These are phyloP conservation scores for Rhodotorula sphaerocarpa DNA, from an alignment of 768 basidiomycete species.

Conservation along the genomic window DNA sequence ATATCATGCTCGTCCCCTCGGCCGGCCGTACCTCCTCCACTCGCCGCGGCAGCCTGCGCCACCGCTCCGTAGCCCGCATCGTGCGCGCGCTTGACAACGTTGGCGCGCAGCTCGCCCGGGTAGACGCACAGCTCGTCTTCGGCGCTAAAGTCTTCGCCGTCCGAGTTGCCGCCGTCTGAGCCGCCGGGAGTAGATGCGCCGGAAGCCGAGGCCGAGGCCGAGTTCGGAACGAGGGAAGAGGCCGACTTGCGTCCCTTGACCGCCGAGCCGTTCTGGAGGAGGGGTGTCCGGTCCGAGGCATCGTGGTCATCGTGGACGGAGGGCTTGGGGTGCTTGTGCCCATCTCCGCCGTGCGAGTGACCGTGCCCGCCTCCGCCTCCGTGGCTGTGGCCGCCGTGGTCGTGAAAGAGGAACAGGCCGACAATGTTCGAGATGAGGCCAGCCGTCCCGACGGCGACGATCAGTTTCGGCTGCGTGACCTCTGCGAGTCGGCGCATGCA, in stretches of 20 bases:
- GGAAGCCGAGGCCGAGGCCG: conserved; percentile 13
- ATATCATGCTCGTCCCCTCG: background rate
- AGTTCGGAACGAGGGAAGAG: background rate
- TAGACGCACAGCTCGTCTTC: conserved; percentile 58
- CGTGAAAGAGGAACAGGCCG: conserved; percentile 90
- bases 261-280: conserved; percentile 1
- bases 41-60: no score
- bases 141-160: conserved; percentile 23
- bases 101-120: conserved; percentile 49
- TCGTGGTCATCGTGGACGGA: background rate
- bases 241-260: background rate
- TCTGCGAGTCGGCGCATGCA: conserved; percentile 49
- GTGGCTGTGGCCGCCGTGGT: conserved; percentile 45
- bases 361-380: conserved; percentile 40
- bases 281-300: conserved; percentile 22
- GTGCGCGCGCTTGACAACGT: conserved; percentile 64
- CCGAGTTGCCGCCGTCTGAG: conserved; percentile 1
- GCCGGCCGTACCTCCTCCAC: background rate
- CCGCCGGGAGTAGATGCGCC: background rate
- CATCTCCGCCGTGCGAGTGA: conserved; percentile 13
- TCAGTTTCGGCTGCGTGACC: conserved; percentile 75
- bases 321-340: conserved; percentile 2
- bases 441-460: conserved; percentile 80
- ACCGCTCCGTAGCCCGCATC: conserved; percentile 54
- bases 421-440: conserved; percentile 87